Evolutionary conservation across 108 stramenopile genomes (phyloP), one percentile per base, ranked within the genome.

Genomic region (Nitzschia sp.): DNA sequence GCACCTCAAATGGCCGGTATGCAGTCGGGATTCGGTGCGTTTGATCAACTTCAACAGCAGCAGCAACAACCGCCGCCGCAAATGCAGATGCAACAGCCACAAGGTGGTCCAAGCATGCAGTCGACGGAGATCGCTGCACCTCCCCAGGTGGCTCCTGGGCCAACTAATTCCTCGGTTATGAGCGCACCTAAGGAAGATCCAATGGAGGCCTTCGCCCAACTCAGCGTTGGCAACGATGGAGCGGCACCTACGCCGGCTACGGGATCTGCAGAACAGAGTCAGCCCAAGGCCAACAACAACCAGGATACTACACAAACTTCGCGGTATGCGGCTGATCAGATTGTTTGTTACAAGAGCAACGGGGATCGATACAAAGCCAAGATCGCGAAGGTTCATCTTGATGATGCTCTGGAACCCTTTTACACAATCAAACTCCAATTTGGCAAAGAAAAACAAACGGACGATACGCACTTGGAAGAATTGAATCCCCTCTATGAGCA

Each of bases 381-480:
- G 44, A 76, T 88, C 56, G 45, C 78, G 19, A 91, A 88, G 70
- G 81, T 84, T 19, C 87, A 86, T 54, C 54, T 71, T 3, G 87
- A 91, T 61, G 85, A 88, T 63, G 85, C 80, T 30, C 57, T 88
- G 34, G 62, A 82, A 9, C 87, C 87, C 0, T 88, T 60, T 50
- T 88, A 85, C 55, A 82, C 85, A 0, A 85, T 91, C 32, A 27
- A 44, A 16, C 44, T 87, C 28, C 50, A 71, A 0, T 71, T 77
- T 72, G 89, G 86, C 19, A 87, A 77, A 53, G 89, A 90, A 38
- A 87, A 85, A 48, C 89, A 87, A 60, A 87, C 86, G 11, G 86
- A 85, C 48, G 71, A 86, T 60, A 69, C 65, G 35, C 89, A 90
- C 76, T 71, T 87, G 66, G 53, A 54, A 25, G 48, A 45, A 29